Conservation (phyloP, 306 rosid genomes). For the Pyrus betulifolia region DNA sequence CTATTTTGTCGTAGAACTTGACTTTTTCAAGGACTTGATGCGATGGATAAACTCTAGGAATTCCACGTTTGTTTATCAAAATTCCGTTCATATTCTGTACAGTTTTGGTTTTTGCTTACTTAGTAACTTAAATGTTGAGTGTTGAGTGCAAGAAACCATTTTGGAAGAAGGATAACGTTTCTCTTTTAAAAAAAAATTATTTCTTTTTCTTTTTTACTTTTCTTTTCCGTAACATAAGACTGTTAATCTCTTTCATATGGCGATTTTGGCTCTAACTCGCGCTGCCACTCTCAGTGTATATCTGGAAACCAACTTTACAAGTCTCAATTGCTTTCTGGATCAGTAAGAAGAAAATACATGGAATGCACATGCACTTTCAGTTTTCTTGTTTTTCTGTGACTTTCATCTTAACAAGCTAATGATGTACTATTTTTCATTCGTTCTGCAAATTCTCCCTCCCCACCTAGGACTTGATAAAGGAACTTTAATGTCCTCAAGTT, state of each 20-base stretch:
- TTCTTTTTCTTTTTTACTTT: neutral
- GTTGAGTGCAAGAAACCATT: neutral
- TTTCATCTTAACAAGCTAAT: neutral
- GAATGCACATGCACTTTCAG: neutral
- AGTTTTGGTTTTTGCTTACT: neutral
- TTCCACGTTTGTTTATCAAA: neutral
- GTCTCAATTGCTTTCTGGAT: neutral
- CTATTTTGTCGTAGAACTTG: neutral
- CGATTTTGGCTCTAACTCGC: neutral
- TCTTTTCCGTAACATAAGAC: neutral
- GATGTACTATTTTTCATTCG: neutral
- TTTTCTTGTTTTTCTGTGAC: neutral
- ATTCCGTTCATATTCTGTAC: neutral
- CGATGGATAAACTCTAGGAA: neutral
- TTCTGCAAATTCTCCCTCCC: neutral
- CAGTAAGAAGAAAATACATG: neutral
- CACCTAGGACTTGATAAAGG: neutral
- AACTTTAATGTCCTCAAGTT: neutral
- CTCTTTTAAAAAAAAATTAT: neutral
- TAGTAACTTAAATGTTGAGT: neutral
- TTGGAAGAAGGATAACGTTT: neutral
- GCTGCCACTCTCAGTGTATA: neutral
- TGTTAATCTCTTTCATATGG: neutral
- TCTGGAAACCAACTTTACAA: neutral
- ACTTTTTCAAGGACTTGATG: neutral